Evolutionary conservation across 2,329 filamentous ascomycete genomes (phyloP).

Genomic region (Colletotrichum sojae): DNA sequence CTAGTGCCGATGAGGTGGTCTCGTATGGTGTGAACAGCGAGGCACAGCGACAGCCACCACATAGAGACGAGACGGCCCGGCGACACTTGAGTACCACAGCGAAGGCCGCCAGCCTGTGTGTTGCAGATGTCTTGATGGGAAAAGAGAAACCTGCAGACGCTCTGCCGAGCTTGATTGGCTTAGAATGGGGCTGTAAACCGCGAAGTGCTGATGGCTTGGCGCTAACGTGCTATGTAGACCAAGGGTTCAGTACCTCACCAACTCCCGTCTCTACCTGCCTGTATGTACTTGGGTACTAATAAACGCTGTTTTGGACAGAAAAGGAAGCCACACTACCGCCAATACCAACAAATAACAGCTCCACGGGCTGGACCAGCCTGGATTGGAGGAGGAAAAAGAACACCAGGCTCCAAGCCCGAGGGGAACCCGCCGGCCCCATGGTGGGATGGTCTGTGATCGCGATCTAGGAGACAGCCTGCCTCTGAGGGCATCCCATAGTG

Average conservation of each 20-base stretch:
- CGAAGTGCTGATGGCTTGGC: conserved; percentile 35
- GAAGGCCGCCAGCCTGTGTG: conserved; percentile 21
- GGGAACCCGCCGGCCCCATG: not conserved
- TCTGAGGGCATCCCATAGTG: no score
- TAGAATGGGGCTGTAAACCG: conserved; percentile 22
- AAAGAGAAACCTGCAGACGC: conserved; percentile 15
- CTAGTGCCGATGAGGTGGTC: conserved; percentile 3
- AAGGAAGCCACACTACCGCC: conserved; percentile 7
- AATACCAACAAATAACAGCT: no score
- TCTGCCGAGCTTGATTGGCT: conserved; percentile 21
- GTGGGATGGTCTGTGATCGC: conserved; percentile 12
- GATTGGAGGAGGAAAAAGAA: not conserved
- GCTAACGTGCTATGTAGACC: not conserved
- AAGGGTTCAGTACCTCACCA: no score
- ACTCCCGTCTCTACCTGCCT: no score
- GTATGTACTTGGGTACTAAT: not conserved
- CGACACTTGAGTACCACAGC: conserved; percentile 5
- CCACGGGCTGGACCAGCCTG: no score
- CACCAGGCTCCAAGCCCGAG: conserved; percentile 8
- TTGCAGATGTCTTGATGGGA: conserved; percentile 28
- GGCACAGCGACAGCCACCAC: no score
- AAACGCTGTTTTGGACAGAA: conserved; percentile 12
- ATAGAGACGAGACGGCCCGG: conserved; percentile 20
- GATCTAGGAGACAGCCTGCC: not conserved
- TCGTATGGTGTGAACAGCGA: not conserved